These are phyloP conservation scores for Septoria petroselini DNA, from an alignment of 2,329 filamentous ascomycete genomes.

Conservation along the genomic window DNA sequence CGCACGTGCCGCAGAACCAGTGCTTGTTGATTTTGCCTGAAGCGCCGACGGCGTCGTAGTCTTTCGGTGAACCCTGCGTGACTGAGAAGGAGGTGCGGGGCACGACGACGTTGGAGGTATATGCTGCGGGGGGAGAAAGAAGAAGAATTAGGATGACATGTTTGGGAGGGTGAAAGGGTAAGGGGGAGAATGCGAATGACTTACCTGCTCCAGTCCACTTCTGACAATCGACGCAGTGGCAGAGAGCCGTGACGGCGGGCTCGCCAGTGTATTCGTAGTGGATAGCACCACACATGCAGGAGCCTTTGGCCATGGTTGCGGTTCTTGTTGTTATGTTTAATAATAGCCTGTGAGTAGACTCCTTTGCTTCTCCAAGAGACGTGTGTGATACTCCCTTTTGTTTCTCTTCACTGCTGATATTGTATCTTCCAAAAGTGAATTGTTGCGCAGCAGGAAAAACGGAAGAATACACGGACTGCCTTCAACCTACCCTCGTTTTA, in stretches of 20 bases:
- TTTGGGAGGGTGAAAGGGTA: background rate
- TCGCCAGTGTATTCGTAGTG: conserved; percentile 34
- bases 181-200: background rate
- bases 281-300: conserved; percentile 34
- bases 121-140: conserved; percentile 41
- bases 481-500: background rate
- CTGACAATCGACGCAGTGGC: conserved; percentile 50
- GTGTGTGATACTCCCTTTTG: too few relatives aligned
- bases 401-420: too few relatives aligned
- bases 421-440: too few relatives aligned
- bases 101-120: conserved; percentile 55
- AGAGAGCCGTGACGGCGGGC: conserved; percentile 44
- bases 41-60: conserved; percentile 48
- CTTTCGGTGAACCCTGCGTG: conserved; percentile 50
- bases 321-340: background rate
- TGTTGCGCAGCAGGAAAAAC: too few relatives aligned
- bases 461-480: too few relatives aligned
- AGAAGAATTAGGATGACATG: background rate
- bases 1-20: conserved; percentile 55
- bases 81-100: conserved; percentile 49
- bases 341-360: too few relatives aligned
- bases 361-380: too few relatives aligned
- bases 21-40: conserved; percentile 57
- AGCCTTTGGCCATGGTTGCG: conserved; percentile 31
- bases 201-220: conserved; percentile 51